These are phyloP conservation scores for Drechmeria coniospora DNA, from an alignment of 2,329 filamentous ascomycete species.

Conservation along the genomic window DNA sequence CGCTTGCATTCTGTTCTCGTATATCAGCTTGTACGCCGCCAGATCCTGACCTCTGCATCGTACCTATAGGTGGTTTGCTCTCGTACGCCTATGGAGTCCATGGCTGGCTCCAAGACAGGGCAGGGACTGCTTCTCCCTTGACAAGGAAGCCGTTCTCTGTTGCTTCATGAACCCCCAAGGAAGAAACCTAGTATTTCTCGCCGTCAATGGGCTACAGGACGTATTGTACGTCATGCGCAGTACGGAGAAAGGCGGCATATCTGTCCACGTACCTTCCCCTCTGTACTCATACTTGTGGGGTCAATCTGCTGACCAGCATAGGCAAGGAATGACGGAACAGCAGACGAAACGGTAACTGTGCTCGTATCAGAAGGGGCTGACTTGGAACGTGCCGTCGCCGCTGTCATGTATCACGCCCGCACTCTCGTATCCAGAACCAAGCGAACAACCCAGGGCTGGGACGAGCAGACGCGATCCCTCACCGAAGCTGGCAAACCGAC, in stretches of 20 bases:
- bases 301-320: conserved; percentile 17
- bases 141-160: conserved; percentile 64
- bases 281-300: background rate
- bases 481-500: conserved; percentile 35
- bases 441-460: conserved; percentile 23
- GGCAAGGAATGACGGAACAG: conserved; percentile 50
- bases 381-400: conserved; percentile 62
- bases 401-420: conserved; percentile 79
- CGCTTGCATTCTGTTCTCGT: background rate
- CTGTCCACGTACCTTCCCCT: conserved; percentile 41
- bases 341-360: conserved; percentile 40
- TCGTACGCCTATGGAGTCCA: conserved; percentile 64
- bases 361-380: conserved; percentile 56
- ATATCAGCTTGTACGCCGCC: too few relatives aligned
- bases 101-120: conserved; percentile 89
- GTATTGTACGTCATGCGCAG: conserved; percentile 55
- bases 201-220: conserved; percentile 58
- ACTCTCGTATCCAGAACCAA: conserved; percentile 28
- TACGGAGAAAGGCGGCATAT: conserved; percentile 47
- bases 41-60: background rate
- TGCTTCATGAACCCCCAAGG: conserved; percentile 63
- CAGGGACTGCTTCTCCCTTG: conserved; percentile 45
- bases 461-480: conserved; percentile 29
- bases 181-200: conserved; percentile 61
- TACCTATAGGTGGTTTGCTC: conserved; percentile 53